Evolutionary conservation across 2,329 filamentous ascomycete species (phyloP).

Genomic region (Xylariaceae sp.): DNA sequence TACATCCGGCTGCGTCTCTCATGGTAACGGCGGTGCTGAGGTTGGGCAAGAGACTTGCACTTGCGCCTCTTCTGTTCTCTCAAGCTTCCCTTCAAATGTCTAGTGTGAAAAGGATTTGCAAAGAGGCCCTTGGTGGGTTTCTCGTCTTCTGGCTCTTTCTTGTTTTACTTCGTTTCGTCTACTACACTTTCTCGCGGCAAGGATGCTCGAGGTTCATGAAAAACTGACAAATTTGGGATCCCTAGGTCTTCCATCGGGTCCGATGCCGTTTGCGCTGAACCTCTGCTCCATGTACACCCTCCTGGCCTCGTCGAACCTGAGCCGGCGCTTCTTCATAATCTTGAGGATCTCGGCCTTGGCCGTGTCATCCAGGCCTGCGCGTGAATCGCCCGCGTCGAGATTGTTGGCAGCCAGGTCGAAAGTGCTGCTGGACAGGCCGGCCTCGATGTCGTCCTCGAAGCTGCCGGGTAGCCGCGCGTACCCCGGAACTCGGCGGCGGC

Average conservation of each 20-base stretch:
- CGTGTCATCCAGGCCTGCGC: constrained; percentile 73
- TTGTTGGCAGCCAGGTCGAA: constrained; percentile 84
- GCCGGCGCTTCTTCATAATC: constrained; percentile 81
- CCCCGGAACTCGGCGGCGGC: constrained; percentile 1
- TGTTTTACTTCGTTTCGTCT: not conserved
- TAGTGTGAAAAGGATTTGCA: too few relatives aligned
- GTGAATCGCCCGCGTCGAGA: constrained; percentile 69
- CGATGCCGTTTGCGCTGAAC: constrained; percentile 85
- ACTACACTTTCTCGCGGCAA: too few relatives aligned
- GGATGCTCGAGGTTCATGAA: too few relatives aligned
- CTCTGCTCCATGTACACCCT: constrained; percentile 78
- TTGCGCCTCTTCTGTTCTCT: too few relatives aligned
- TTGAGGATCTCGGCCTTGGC: constrained; percentile 77
- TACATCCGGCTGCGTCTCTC: too few relatives aligned
- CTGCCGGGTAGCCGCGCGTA: constrained; percentile 69
- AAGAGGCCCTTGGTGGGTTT: too few relatives aligned
- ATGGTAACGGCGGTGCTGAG: too few relatives aligned
- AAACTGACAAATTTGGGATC: constrained; percentile 98
- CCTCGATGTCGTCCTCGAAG: constrained; percentile 82
- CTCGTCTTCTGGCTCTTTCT: not conserved
- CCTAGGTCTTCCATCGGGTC: constrained; percentile 75
- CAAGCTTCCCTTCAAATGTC: too few relatives aligned
- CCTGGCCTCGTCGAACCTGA: constrained; percentile 88
- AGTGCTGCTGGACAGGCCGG: constrained; percentile 73
- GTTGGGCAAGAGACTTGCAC: too few relatives aligned